Evolutionary conservation across 257 asterid genomes (phyloP), one percentile per base, ranked within the genome.

Genomic region (Primulina eburnea): DNA sequence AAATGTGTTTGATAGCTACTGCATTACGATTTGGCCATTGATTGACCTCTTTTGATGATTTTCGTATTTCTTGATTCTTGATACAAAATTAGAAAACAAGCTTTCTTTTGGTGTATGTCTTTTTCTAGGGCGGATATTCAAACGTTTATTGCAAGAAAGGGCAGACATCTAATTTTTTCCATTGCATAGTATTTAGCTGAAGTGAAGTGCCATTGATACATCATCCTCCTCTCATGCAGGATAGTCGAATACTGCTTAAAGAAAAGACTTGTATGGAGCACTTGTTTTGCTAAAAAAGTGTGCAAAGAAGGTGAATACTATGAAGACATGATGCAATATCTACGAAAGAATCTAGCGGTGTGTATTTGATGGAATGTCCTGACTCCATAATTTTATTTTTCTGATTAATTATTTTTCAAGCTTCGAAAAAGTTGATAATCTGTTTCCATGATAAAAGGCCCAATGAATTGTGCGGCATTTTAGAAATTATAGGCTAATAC

Each of bases 271-370:
- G 74, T 50, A 32, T 94, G 97, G 99, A 91, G 72, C 73, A 64
- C 73, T 73, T 84, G 87, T 82, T 94, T 94, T 88, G 97, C 87
- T 82, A 92, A 89, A 37, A 94, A 86, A 89, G 86, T 94, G 78
- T 88, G 95, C 86, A 94, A 89, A 82, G 99, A 94, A 83, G 83
- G 84, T 59, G 99, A 94, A 86, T 94, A 91, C 84, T 94, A 94
- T 73, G 99, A 94, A 79, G 97, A 89, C 40, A 85, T 91, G 99
- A 88, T 91, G 97, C 96, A 96, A 70, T 94, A 94, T 78, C 86
- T 94, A 33, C 87, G 99, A 73, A 82, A 83, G 80, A 94, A 91
- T 79, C 85, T 94, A 64, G 96, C 99, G 83, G 99, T 94, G 74
- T 72, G 83, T 79, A 80, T 79, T 55, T 57, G 43, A 55, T 65